A percentile compares a stretch with the other conserved stretches of the same genome.
Evolutionary conservation across 306 rosid species (phyloP).

Genomic region (barrel medic (Medicago truncatula)): MtrunA17r5.0-ANR NC_053043.1:4926501-4927000

Average conservation of each 20-base stretch:
- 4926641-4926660: constrained; percentile 27
- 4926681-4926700: constrained; percentile 24
- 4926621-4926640: constrained; percentile 9
- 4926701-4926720: constrained; percentile 16
- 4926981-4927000: neutral
- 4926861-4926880: constrained; percentile 11
- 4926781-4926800: neutral
- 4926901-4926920: constrained; percentile 37
- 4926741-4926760: neutral
- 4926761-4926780: constrained; percentile 3
- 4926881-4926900: constrained; percentile 22
- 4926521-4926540: constrained; percentile 71
- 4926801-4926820: neutral
- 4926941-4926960: neutral
- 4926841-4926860: neutral
- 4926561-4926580: constrained; percentile 49
- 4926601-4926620: constrained; percentile 26
- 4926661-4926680: constrained; percentile 26
- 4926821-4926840: neutral
- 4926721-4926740: neutral
- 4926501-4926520: constrained; percentile 25
- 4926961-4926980: neutral
- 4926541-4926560: constrained; percentile 61
- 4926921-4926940: constrained; percentile 7
- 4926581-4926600: constrained; percentile 36